Evolutionary conservation across 495 filamentous ascomycete species (phyloP).

Genomic region (Cryomyces minteri): DNA sequence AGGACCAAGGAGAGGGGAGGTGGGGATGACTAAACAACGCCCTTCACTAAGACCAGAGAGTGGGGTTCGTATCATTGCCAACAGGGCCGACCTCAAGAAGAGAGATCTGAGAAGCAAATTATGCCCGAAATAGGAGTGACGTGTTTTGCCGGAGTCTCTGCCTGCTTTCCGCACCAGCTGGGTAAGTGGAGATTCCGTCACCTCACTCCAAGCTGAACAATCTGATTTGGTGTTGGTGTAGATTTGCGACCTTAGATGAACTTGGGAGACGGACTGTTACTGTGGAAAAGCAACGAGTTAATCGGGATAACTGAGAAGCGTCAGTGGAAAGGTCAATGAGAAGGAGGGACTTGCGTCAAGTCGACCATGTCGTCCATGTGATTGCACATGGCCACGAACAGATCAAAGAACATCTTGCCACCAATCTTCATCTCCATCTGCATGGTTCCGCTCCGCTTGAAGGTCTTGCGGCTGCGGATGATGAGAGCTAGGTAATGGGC

Average conservation of each 20-base stretch:
- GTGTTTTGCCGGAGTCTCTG: background rate
- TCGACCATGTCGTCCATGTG: conserved; percentile 83
- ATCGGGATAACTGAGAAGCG: background rate
- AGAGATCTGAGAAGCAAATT: background rate
- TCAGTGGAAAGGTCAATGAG: background rate
- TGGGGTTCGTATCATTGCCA: background rate
- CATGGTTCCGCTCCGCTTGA: conserved; percentile 93
- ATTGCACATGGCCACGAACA: conserved; percentile 95
- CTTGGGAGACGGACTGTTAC: conserved; percentile 15
- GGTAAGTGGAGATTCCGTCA: background rate
- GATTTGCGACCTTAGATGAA: conserved; percentile 7
- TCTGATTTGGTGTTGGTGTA: background rate
- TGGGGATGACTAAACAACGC: background rate
- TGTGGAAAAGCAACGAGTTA: conserved; percentile 1
- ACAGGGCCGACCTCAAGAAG: background rate
- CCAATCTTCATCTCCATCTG: conserved; percentile 93
- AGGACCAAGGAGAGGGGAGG: background rate
- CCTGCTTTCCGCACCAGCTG: background rate
- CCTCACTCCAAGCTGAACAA: background rate
- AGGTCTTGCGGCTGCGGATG: conserved; percentile 81
- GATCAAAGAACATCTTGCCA: conserved; percentile 85
- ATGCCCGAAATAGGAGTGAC: background rate
- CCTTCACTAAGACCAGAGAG: background rate
- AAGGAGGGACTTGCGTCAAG: conserved; percentile 19
- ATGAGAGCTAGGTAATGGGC: conserved; percentile 90